Percentiles rank a stretch among this genome's conserved stretches.
These are phyloP conservation scores for Termitomyces heimii DNA, from an alignment of 768 basidiomycete species.

Conservation along the genomic window DNA sequence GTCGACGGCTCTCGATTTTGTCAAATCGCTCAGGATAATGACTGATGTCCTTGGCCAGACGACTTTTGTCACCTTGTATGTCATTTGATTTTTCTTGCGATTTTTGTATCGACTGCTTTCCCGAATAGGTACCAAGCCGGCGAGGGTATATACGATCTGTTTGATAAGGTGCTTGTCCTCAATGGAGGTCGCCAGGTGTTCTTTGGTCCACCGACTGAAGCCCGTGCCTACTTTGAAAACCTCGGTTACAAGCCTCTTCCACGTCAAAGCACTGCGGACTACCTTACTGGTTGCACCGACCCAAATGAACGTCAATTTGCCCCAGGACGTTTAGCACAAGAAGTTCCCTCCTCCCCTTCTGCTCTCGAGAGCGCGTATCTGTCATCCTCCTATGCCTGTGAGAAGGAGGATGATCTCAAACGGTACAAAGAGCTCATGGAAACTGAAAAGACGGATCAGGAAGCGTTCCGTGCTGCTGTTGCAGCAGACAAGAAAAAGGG, in stretches of 20 bases:
- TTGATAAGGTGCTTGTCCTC: constrained; percentile 86
- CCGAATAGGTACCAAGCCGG: constrained; percentile 66
- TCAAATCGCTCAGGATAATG: constrained; percentile 70
- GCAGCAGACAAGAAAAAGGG: constrained; percentile 72
- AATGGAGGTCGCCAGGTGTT: constrained; percentile 78
- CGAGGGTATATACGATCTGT: constrained; percentile 69
- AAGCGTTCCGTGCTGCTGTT: constrained; percentile 73
- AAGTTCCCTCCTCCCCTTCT: constrained; percentile 64
- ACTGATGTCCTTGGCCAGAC: constrained; percentile 81
- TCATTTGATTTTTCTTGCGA: background rate
- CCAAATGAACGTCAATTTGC: constrained; percentile 81
- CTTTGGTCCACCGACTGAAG: constrained; percentile 69
- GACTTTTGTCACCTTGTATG: constrained; percentile 72
- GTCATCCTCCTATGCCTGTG: constrained; percentile 36
- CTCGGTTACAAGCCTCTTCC: constrained; percentile 71
- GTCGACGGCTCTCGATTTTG: constrained; percentile 85
- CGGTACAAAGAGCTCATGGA: constrained; percentile 54
- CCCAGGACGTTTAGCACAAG: constrained; percentile 45
- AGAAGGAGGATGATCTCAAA: constrained; percentile 40
- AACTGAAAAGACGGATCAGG: constrained; percentile 60
- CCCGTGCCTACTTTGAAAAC: constrained; percentile 71
- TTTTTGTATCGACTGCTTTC: background rate
- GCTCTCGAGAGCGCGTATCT: constrained; percentile 61
- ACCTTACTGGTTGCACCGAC: constrained; percentile 79
- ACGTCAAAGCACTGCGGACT: constrained; percentile 83